phyloP scores from a whole-genome alignment of 352 stramenopile genomes.

The Globisporangium paddicum region DNA sequence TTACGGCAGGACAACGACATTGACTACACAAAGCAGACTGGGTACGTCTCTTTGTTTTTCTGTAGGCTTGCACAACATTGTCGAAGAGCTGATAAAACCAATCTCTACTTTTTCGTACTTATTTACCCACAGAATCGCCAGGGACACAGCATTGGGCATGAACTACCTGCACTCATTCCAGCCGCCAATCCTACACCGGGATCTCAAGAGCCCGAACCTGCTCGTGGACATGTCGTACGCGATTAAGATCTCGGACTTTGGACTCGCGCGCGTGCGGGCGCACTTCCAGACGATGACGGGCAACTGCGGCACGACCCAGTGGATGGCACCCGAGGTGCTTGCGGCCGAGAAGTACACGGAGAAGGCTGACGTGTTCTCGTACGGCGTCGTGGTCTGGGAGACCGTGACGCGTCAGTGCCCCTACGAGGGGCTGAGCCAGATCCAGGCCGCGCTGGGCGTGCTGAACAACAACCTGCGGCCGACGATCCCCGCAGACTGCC shows the following conservation, averaged over 20 bases:
- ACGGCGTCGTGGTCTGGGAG: conserved; percentile 83
- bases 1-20: conserved; percentile 72
- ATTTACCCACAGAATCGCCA: conserved; percentile 49
- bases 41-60: conserved; percentile 23
- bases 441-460: conserved; percentile 82
- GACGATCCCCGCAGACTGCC: conserved; percentile 70
- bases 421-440: conserved; percentile 89
- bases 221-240: conserved; percentile 73
- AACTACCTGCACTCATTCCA: conserved; percentile 88
- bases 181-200: conserved; percentile 80
- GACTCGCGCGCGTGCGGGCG: conserved; percentile 68
- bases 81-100: neutral
- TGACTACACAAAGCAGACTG: conserved; percentile 62
- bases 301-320: conserved; percentile 84
- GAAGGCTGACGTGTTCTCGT: conserved; percentile 87
- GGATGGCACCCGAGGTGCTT: conserved; percentile 84
- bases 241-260: conserved; percentile 90
- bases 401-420: conserved; percentile 89
- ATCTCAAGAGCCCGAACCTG: conserved; percentile 85
- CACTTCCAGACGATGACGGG: conserved; percentile 88
- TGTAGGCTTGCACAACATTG: neutral
- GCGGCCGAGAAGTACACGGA: conserved; percentile 85
- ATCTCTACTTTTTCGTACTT: neutral
- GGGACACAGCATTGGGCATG: conserved; percentile 81
- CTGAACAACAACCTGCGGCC: conserved; percentile 87